Evolutionary conservation across 1,284 basidiomycete genomes (phyloP).

Genomic region (Termitomyces sp.): DNA sequence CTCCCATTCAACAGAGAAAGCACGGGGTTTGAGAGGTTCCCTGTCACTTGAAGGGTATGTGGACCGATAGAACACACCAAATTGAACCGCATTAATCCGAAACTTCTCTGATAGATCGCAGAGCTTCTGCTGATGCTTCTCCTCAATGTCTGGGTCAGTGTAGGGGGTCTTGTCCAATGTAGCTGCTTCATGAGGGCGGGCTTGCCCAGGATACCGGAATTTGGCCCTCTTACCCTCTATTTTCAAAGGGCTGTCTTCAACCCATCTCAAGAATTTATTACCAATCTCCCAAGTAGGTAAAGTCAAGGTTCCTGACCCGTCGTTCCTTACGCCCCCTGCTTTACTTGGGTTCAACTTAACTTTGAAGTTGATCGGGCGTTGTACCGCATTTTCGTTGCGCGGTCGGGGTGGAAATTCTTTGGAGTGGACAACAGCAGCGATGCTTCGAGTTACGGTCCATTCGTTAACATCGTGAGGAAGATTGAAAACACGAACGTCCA

Average conservation of each 20-base stretch:
- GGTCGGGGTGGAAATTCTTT: slow-evolving; percentile 39
- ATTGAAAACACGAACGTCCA: slow-evolving; percentile 49
- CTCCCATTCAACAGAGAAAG: slow-evolving; percentile 65
- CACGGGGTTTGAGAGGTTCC: slow-evolving; percentile 34
- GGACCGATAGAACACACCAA: slow-evolving; percentile 49
- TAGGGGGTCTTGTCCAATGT: slow-evolving; percentile 56
- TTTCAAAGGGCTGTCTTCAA: slow-evolving; percentile 31
- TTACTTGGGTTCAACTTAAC: slow-evolving; percentile 44
- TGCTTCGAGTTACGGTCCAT: slow-evolving; percentile 51
- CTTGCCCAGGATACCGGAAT: slow-evolving; percentile 27
- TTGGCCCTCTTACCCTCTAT: slow-evolving; percentile 33
- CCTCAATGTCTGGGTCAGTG: slow-evolving; percentile 54
- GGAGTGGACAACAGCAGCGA: slow-evolving; percentile 52
- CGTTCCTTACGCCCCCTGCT: slow-evolving; percentile 49
- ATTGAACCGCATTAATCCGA: slow-evolving; percentile 54
- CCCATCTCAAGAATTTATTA: slow-evolving; percentile 40
- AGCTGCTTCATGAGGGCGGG: slow-evolving; percentile 22
- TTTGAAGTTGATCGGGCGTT: slow-evolving; percentile 49
- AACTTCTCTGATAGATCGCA: slow-evolving; percentile 40
- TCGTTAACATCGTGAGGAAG: slow-evolving; percentile 43
- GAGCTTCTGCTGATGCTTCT: slow-evolving; percentile 44
- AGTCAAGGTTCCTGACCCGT: slow-evolving; percentile 50
- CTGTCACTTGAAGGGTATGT: slow-evolving; percentile 26
- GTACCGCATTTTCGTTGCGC: slow-evolving; percentile 27
- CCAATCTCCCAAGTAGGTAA: slow-evolving; percentile 39